Base-by-base conservation (phyloP, 495 filamentous ascomycete species). In the Glonium stellatum region DNA sequence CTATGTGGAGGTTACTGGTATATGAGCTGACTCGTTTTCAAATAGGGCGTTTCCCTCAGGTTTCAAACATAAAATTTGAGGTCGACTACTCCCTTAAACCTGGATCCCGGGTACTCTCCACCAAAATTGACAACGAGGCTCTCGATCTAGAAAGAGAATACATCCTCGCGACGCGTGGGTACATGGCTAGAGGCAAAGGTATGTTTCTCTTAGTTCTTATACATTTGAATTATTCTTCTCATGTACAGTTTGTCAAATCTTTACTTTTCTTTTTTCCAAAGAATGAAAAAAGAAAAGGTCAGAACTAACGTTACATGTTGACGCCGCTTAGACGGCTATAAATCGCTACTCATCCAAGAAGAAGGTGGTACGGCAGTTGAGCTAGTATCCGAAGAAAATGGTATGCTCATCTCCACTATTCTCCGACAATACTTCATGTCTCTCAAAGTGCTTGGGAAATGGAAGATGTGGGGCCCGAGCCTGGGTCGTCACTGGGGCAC, bases 401-500 rank as follows among this genome's bases (percentile, higher is more conserved):
- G 91, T 8, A 81, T 95, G 4, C 72, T 96, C 27, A 89, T 95
- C 62, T 87, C 84, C 62, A 89, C 84, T 59, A 84, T 96, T 59
- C 76, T 96, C 22, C 82, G 91, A 4, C 91, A 95, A 70, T 95
- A 95, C 66, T 95, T 96, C 69, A 82, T 92, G 77, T 86, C 83
- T 11, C 74, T 95, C 18, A 90, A 89, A 58, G 84, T 91, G 0
- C 70, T 95, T 54, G 85, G 87, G 2, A 79, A 79, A 64, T 95
- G 91, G 91, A 78, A 78, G 49, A 72, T 78, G 18, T 86, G 86
- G 85, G 79, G 82, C 42, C 69, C 72, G 5, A 75, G 73, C 63
- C 68, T 90, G 62, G 74, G 76, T 0, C 72, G 79, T 1, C 82
- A 87, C 67, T 93, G 88, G 83, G 71, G 69, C 25, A 60, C 70